Evolutionary conservation across 805 yeast species (phyloP).

Genomic region (Sugiyamaella marilandica): DNA sequence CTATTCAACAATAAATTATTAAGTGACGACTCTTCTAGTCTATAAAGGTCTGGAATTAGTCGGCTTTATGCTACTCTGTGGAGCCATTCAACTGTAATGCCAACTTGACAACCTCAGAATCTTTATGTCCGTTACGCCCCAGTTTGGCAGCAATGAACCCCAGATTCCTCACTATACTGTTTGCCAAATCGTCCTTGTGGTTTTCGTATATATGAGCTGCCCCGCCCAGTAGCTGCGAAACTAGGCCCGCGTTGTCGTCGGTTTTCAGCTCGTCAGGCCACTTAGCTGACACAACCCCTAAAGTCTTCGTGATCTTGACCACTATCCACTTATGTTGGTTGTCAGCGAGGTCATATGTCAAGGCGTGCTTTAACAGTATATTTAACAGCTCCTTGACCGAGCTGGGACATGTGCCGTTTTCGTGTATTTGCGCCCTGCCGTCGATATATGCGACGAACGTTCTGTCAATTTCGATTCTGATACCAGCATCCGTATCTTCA

Average conservation of each 20-base stretch:
- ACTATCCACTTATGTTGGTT: not conserved
- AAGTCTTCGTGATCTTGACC: not conserved
- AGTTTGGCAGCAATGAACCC: not conserved
- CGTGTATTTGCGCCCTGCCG: not conserved
- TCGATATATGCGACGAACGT: constrained; percentile 1
- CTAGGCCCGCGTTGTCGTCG: not conserved
- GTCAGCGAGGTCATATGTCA: not conserved
- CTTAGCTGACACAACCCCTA: constrained; percentile 1
- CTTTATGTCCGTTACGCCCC: not conserved
- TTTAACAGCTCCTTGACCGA: not conserved
- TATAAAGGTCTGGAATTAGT: not conserved
- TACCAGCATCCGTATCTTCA: constrained; percentile 11
- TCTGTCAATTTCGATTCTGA: constrained; percentile 2
- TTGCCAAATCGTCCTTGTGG: not conserved
- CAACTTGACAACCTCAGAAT: not conserved
- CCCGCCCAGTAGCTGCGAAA: not conserved
- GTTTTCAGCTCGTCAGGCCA: not conserved
- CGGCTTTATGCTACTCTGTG: not conserved
- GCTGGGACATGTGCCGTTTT: not conserved
- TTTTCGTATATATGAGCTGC: not conserved
- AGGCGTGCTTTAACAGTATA: not conserved
- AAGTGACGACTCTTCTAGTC: no score
- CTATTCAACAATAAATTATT: no score
- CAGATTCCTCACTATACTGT: not conserved
- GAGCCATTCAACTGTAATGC: not conserved